Conservation (phyloP, 352 stramenopile genomes). For the Globisporangium canariense region DNA sequence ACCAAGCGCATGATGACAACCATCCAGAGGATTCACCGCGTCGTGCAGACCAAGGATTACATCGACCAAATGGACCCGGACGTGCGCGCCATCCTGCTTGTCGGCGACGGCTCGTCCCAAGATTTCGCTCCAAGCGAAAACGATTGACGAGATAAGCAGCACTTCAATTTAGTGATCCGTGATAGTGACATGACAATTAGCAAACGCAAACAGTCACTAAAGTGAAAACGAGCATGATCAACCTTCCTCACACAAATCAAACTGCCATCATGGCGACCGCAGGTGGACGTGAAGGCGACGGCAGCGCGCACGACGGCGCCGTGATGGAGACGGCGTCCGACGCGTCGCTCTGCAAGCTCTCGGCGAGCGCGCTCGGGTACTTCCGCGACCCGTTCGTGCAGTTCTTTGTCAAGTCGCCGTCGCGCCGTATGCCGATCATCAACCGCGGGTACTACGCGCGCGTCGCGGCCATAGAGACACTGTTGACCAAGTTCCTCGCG, state of each 20-base stretch:
- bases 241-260: neutral
- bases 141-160: neutral
- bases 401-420: conserved; percentile 81
- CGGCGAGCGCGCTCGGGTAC: conserved; percentile 72
- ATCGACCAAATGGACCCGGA: conserved; percentile 64
- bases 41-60: conserved; percentile 69
- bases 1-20: conserved; percentile 54
- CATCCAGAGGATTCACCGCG: conserved; percentile 51
- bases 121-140: neutral
- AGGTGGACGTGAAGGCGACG: neutral
- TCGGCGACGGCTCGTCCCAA: conserved; percentile 7
- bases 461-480: conserved; percentile 61
- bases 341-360: conserved; percentile 85
- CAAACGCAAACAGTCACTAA: neutral
- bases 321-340: conserved; percentile 83
- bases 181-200: neutral
- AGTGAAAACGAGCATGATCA: neutral
- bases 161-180: neutral
- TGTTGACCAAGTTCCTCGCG: conserved; percentile 67
- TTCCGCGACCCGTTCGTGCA: conserved; percentile 73
- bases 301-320: conserved; percentile 47
- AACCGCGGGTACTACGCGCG: conserved; percentile 88
- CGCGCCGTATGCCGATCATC: conserved; percentile 86
- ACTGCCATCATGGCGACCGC: neutral
- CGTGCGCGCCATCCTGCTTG: conserved; percentile 33